These are phyloP conservation scores for Chytriomyces sp. DNA, from an alignment of 192 early-diverging fungal species.

Conservation along the genomic window DNA sequence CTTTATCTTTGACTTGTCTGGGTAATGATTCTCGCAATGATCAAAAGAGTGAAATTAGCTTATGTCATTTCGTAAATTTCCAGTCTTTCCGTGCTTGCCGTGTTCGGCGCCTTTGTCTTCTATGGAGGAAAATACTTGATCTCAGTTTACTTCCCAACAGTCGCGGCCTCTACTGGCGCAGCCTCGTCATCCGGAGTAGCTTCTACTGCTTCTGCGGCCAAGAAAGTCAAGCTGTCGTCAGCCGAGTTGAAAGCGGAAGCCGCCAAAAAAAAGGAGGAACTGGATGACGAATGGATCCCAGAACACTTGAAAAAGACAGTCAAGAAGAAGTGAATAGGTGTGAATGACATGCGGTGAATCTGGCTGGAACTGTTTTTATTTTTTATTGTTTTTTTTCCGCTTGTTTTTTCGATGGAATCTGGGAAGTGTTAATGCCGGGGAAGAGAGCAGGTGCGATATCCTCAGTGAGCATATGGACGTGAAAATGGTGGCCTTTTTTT, in stretches of 20 bases:
- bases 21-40: conserved; percentile 6
- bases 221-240: conserved; percentile 28
- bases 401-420: too few relatives aligned
- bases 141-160: neutral
- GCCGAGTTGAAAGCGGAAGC: conserved; percentile 34
- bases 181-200: too few relatives aligned
- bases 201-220: neutral
- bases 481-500: too few relatives aligned
- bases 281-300: conserved; percentile 44
- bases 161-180: neutral
- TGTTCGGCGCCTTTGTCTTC: conserved; percentile 19
- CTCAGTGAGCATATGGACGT: too few relatives aligned
- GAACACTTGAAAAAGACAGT: conserved; percentile 32
- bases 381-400: too few relatives aligned
- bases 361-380: too few relatives aligned
- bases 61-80: neutral
- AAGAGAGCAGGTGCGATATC: too few relatives aligned
- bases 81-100: conserved; percentile 26
- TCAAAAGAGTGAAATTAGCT: too few relatives aligned
- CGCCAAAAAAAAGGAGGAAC: conserved; percentile 34
- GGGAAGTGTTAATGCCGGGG: too few relatives aligned
- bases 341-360: neutral
- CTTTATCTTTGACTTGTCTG: conserved; percentile 33
- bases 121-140: conserved; percentile 10
- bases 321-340: conserved; percentile 22